Evolutionary conservation across 768 basidiomycete species (phyloP).

Genomic region (Podaxis rugospora): DNA sequence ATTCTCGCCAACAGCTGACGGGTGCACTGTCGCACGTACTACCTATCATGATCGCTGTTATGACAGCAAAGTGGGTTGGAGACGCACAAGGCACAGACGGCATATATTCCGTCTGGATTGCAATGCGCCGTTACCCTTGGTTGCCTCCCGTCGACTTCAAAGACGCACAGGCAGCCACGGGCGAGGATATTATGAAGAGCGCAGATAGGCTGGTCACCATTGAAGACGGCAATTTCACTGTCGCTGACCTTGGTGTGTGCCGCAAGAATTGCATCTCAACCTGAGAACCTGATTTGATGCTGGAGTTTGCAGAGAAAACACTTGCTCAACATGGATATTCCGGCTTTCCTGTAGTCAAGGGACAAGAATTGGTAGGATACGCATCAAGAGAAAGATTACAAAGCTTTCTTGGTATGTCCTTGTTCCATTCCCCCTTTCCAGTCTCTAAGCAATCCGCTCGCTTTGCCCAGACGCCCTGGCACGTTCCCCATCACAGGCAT

Average conservation of each 20-base stretch:
- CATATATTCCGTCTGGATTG: slow-evolving; percentile 70
- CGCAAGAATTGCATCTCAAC: neutral
- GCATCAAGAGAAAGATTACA: slow-evolving; percentile 52
- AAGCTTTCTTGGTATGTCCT: slow-evolving; percentile 28
- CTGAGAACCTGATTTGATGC: neutral
- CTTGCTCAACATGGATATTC: slow-evolving; percentile 43
- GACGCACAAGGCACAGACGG: slow-evolving; percentile 68
- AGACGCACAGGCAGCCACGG: slow-evolving; percentile 55
- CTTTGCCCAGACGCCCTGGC: slow-evolving; percentile 17
- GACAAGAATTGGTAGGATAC: slow-evolving; percentile 52
- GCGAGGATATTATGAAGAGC: slow-evolving; percentile 57
- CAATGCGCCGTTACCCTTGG: slow-evolving; percentile 69
- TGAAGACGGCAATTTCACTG: slow-evolving; percentile 41
- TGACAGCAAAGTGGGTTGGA: slow-evolving; percentile 74
- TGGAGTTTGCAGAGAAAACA: slow-evolving; percentile 19
- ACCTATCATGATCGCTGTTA: slow-evolving; percentile 77
- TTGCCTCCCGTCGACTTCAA: slow-evolving; percentile 61
- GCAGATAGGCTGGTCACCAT: slow-evolving; percentile 46
- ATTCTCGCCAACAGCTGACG: slow-evolving; percentile 44
- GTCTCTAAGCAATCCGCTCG: neutral
- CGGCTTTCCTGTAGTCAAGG: slow-evolving; percentile 62
- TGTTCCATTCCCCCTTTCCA: neutral
- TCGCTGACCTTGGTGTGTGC: slow-evolving; percentile 43
- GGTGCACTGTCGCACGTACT: slow-evolving; percentile 78
- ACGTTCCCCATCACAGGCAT: neutral